A percentile compares a stretch with the other conserved stretches of the same genome.
These are phyloP conservation scores for Yamadazyma triangularis DNA, from an alignment of 1,139 yeast genomes.

Conservation along the genomic window DNA sequence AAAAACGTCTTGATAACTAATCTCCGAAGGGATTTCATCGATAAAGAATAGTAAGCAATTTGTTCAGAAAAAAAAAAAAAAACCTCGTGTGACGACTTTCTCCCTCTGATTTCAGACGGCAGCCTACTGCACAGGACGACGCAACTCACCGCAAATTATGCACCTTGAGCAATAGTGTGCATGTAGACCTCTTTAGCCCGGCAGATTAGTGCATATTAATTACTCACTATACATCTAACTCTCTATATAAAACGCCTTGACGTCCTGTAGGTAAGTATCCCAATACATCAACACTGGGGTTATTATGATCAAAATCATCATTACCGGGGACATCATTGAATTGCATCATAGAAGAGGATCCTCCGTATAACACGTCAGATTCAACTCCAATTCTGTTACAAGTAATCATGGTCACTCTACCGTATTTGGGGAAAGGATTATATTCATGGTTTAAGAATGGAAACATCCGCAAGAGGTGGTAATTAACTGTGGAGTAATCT, in stretches of 20 bases:
- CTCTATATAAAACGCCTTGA: slow-evolving; percentile 60
- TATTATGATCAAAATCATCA: slow-evolving; percentile 21
- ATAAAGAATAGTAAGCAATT: too few species aligned
- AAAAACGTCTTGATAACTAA: too few species aligned
- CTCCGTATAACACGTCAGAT: slow-evolving; percentile 65
- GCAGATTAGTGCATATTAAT: too few species aligned
- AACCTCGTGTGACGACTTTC: too few species aligned
- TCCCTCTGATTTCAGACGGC: too few species aligned
- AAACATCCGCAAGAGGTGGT: slow-evolving; percentile 72
- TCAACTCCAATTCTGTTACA: slow-evolving; percentile 79
- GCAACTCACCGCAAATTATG: too few species aligned
- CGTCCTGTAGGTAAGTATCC: slow-evolving; percentile 58
- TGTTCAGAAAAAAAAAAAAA: too few species aligned
- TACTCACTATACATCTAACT: slow-evolving; percentile 34
- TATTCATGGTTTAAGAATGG: slow-evolving; percentile 52
- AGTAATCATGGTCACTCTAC: slow-evolving; percentile 37
- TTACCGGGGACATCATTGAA: slow-evolving; percentile 35
- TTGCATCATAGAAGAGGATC: slow-evolving; percentile 56
- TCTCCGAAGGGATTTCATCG: not conserved
- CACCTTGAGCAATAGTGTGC: too few species aligned
- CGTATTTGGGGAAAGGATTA: slow-evolving; percentile 23
- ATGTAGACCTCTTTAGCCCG: too few species aligned
- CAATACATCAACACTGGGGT: slow-evolving; percentile 47
- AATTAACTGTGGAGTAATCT: slow-evolving; percentile 28
- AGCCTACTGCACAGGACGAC: too few species aligned